Evolutionary conservation across 805 yeast species (phyloP), one percentile per base, ranked within the genome.

Genomic region (Debaryomyces maramus): DNA sequence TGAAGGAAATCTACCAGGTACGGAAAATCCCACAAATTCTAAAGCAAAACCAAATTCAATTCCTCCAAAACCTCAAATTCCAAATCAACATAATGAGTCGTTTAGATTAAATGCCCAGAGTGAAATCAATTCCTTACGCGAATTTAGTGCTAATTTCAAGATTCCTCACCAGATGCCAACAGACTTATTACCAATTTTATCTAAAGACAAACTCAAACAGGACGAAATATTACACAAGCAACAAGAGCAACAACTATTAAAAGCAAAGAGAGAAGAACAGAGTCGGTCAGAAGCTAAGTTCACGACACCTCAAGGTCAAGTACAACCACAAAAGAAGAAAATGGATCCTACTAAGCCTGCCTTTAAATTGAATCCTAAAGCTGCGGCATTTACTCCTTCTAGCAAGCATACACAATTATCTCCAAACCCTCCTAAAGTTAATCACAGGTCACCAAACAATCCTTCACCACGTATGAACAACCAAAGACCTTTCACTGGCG

Each of bases 81-180:
- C 43, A 10, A 34, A 42, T 5, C 50, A 43, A 10, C 59, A 54
- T 18, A 60, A 50, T 34, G 77, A 72, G 44, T 60, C 72, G 11
- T 61, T 66, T 46, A 66, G 74, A 42, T 58, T 72, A 40, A 74
- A 67, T 48, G 75, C 78, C 1, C 79, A 80, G 56, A 77, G 78
- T 46, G 88, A 83, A 56, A 75, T 85, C 46, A 81, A 81, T 46
- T 78, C 86, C 8, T 69, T 88, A 40, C 80, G 78, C 46, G 87
- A 85, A 54, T 89, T 90, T 56, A 79, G 95, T 28, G 88, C 86
- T 35, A 85, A 78, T 50, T 86, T 88, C 62, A 87, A 87, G 61
- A 78, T 89, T 21, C 85, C 84, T 2, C 78, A 77, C 52, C 60
- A 56, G 37, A 50, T 61, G 39, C 91, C 95, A 6, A 61, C 71